Evolutionary conservation across 2,329 filamentous ascomycete species (phyloP), one percentile per base, ranked within the genome.

Genomic region (Ophiostoma angusticollis): DNA sequence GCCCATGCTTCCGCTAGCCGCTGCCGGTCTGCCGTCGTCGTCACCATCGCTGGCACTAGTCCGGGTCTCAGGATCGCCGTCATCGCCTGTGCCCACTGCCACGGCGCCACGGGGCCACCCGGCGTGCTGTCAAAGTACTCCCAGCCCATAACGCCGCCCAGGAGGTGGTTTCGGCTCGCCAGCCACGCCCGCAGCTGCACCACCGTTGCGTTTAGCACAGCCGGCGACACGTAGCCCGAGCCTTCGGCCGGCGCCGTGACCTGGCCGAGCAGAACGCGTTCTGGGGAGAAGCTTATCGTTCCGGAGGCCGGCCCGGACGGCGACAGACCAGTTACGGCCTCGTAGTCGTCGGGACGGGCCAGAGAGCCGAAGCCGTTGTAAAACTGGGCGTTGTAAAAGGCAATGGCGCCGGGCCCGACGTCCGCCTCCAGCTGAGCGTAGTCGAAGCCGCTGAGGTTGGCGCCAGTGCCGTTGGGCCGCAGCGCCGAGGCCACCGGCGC

Each of bases 81-180:
- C 66, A 91, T 78, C 41, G 69, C 67, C 33, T 67, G 68, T 0
- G 82, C 83, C 86, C 86, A 94, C 48, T 82, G 67, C 80, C 80
- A 89, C 0, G 84, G 82, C 40, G 67, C 61, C 11, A 64, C 62
- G 2, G 54, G 54, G 18, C 72, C 78, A 1, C 78, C 79, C 0
- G 83, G 81, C 42, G 77, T 56, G 40, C 79, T 74, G 62, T 93
- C 93, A 62, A 89, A 94, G 56, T 91, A 94, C 61, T 95, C 87
- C 87, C 87, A 95, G 3, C 85, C 85, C 78, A 91, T 91, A 6
- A 95, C 77, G 1, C 87, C 87, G 1, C 86, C 87, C 55, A 94
- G 91, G 8, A 19, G 27, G 13, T 29, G 21, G 12, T 11, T 13
- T n/a, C n/a, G n/a, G 1, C 63, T 62, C 1, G 72, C 71, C 50